phyloP scores from a whole-genome alignment of 2,329 filamentous ascomycete species.

The Eurotiales sp. region DNA sequence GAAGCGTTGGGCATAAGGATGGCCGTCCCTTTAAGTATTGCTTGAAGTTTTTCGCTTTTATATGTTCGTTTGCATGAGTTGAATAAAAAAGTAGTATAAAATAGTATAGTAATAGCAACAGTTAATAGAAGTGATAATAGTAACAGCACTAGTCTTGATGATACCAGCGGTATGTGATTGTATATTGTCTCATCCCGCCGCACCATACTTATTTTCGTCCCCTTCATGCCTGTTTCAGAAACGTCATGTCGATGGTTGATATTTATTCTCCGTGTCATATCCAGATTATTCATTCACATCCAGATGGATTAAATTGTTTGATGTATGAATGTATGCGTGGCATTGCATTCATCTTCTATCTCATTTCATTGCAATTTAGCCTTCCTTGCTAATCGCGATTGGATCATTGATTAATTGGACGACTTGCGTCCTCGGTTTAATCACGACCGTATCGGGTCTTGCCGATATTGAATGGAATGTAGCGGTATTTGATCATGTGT shows the following conservation, averaged over 20 bases:
- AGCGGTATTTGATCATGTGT: constrained; percentile 99
- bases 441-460: constrained; percentile 68
- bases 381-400: not conserved
- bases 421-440: constrained; percentile 3
- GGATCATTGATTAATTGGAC: not conserved
- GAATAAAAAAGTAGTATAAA: not conserved
- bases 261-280: not conserved
- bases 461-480: constrained; percentile 88
- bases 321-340: not conserved
- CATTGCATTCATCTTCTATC: not conserved
- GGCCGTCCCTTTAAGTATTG: too few relatives aligned
- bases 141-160: not conserved
- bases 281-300: not conserved
- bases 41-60: not conserved
- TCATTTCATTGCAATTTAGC: not conserved
- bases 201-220: not conserved
- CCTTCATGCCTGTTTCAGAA: not conserved
- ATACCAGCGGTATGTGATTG: not conserved
- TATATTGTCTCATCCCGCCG: too few relatives aligned
- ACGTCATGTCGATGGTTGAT: not conserved
- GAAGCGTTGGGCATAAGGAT: not conserved
- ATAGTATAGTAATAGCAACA: not conserved
- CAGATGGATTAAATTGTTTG: not conserved
- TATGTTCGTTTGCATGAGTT: not conserved
- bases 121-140: not conserved